Percentiles rank a stretch among this genome's conserved stretches.
phyloP scores from a whole-genome alignment of 371 early-diverging fungal genomes.

The Blakeslea trispora region DNA sequence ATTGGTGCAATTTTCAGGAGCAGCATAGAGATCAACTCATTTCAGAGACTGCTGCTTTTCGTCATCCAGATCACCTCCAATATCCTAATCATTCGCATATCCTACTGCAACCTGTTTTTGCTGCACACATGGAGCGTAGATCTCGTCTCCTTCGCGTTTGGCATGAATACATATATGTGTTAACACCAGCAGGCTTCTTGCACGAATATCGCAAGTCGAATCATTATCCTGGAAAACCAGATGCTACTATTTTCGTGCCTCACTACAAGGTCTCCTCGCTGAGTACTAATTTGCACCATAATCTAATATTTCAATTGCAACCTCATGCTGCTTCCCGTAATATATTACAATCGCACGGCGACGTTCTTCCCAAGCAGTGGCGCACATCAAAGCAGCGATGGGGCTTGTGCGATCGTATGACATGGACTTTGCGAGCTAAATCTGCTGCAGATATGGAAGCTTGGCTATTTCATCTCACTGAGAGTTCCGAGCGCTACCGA shows the following conservation, averaged over 20 bases:
- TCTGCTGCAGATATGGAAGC: constrained; percentile 41
- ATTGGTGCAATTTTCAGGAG: constrained; percentile 37
- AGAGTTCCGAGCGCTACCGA: constrained; percentile 27
- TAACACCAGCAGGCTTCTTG: constrained; percentile 49
- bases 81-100: constrained; percentile 44
- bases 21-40: constrained; percentile 30
- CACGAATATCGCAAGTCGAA: constrained; percentile 36
- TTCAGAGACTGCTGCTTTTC: constrained; percentile 38
- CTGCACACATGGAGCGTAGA: constrained; percentile 46
- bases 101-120: constrained; percentile 42
- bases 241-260: constrained; percentile 33
- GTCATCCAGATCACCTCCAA: constrained; percentile 38
- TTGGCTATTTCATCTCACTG: constrained; percentile 36
- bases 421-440: constrained; percentile 41
- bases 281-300: constrained; percentile 42
- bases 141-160: constrained; percentile 34
- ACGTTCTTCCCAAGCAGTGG: constrained; percentile 17
- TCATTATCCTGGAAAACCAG: constrained; percentile 35
- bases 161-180: constrained; percentile 47
- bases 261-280: constrained; percentile 44
- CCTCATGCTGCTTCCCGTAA: constrained; percentile 25
- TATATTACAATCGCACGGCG: constrained; percentile 7
- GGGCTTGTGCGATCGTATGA: constrained; percentile 13
- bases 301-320: constrained; percentile 42
- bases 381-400: constrained; percentile 15